Evolutionary conservation across 164 flowering plant genomes (phyloP).

Genomic region (Houttuynia cordata): DNA sequence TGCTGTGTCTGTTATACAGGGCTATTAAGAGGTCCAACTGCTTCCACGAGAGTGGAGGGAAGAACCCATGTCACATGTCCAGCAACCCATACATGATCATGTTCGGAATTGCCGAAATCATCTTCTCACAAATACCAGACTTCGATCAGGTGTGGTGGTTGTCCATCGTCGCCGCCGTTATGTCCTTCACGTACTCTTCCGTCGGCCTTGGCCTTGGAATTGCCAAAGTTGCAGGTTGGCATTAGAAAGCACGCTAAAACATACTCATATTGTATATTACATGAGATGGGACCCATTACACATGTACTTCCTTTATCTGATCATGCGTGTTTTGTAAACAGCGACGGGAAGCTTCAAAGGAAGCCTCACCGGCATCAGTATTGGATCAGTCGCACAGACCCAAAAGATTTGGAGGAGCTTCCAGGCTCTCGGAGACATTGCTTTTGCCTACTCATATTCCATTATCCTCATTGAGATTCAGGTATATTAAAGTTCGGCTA

Average conservation of each 20-base stretch:
- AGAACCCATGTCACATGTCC: constrained; percentile 26
- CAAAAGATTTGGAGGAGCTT: constrained; percentile 59
- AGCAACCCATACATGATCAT: constrained; percentile 43
- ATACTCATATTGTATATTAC: no score
- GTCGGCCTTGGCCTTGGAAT: constrained; percentile 46
- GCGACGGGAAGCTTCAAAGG: constrained; percentile 31
- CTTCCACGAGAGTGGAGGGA: constrained; percentile 33
- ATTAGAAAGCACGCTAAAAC: no score
- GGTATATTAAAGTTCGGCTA: constrained; percentile 13
- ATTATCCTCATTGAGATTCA: constrained; percentile 55
- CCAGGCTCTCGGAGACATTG: constrained; percentile 65
- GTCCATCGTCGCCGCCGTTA: constrained; percentile 51
- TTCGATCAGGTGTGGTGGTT: constrained; percentile 56
- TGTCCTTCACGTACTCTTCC: constrained; percentile 54
- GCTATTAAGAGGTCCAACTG: constrained; percentile 50
- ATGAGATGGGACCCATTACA: background rate
- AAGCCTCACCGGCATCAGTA: constrained; percentile 49
- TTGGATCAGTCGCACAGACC: constrained; percentile 33
- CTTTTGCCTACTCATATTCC: constrained; percentile 61
- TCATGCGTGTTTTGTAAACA: constrained; percentile 24
- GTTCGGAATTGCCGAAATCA: constrained; percentile 31
- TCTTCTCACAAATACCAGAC: constrained; percentile 44
- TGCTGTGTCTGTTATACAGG: constrained; percentile 16
- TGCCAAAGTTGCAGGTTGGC: constrained; percentile 35
- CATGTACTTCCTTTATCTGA: background rate